A percentile compares a stretch with the other conserved stretches of the same genome.
phyloP scores from a whole-genome alignment of 768 basidiomycete genomes.

The Polyporus arcularius region DNA sequence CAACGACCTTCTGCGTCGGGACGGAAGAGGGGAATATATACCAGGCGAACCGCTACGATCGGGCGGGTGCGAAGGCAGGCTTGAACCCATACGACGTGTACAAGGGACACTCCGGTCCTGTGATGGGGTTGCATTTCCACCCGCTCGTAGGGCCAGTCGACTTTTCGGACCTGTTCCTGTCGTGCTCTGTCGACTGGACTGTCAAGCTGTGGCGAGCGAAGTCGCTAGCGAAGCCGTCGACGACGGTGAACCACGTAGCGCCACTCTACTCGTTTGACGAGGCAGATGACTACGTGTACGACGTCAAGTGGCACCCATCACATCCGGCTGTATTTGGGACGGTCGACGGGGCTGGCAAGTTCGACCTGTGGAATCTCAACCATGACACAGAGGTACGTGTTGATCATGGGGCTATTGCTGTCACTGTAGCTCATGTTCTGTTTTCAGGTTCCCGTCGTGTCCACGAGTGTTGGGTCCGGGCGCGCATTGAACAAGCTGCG shows the following conservation, averaged over 20 bases:
- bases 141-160: slow-evolving; percentile 89
- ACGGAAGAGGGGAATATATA: slow-evolving; percentile 98
- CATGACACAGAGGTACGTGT: slow-evolving; percentile 86
- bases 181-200: slow-evolving; percentile 95
- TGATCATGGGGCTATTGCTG: neutral
- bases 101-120: slow-evolving; percentile 88
- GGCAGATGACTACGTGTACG: slow-evolving; percentile 98
- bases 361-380: slow-evolving; percentile 98
- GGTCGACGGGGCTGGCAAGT: slow-evolving; percentile 93
- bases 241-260: slow-evolving; percentile 51
- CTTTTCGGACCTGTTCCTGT: slow-evolving; percentile 93
- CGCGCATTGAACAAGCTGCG: slow-evolving; percentile 93
- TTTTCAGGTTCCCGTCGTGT: slow-evolving; percentile 85
- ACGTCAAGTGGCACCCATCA: slow-evolving; percentile 96
- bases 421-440: neutral
- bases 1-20: slow-evolving; percentile 95
- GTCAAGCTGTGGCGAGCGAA: slow-evolving; percentile 95
- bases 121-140: slow-evolving; percentile 95
- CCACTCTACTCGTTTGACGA: slow-evolving; percentile 96
- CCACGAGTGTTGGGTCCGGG: slow-evolving; percentile 75
- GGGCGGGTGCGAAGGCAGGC: slow-evolving; percentile 95
- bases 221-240: slow-evolving; percentile 72
- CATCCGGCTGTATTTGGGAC: slow-evolving; percentile 94
- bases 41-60: slow-evolving; percentile 95
- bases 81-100: slow-evolving; percentile 93